Conservation (phyloP, 2,329 filamentous ascomycete genomes). For the Diaporthe eres region DNA sequence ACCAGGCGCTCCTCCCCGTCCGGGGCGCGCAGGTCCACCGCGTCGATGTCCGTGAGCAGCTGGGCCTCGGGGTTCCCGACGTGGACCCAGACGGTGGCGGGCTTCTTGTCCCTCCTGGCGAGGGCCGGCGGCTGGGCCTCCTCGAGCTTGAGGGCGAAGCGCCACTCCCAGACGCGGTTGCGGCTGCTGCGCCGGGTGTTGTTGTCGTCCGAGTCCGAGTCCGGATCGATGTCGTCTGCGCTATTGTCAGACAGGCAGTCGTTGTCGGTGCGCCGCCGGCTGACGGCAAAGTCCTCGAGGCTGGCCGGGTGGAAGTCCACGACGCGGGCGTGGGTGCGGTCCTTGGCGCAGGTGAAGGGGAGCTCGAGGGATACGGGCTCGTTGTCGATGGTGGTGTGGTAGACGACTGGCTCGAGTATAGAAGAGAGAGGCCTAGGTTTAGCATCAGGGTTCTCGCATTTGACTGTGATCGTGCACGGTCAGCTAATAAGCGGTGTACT, state of each 20-base stretch:
- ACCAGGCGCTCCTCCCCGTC: conserved; percentile 57
- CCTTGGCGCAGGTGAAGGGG: conserved; percentile 82
- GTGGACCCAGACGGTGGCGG: conserved; percentile 73
- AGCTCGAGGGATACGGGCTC: conserved; percentile 58
- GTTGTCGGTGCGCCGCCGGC: conserved; percentile 61
- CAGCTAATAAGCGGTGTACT: neutral
- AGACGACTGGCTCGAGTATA: conserved; percentile 55
- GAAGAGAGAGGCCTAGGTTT: conserved; percentile 53
- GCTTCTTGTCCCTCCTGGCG: conserved; percentile 49
- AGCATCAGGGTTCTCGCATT: conserved; percentile 60
- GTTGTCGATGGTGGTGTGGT: conserved; percentile 60
- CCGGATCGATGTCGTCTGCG: conserved; percentile 50
- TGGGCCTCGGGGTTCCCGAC: conserved; percentile 73
- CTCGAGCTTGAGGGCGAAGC: conserved; percentile 84
- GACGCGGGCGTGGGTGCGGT: conserved; percentile 79
- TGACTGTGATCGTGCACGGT: conserved; percentile 53
- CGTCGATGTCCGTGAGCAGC: conserved; percentile 63
- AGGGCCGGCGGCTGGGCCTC: conserved; percentile 62
- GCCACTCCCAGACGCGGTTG: conserved; percentile 80
- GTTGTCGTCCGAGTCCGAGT: conserved; percentile 42
- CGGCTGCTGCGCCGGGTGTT: conserved; percentile 49
- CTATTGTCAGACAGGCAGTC: conserved; percentile 64
- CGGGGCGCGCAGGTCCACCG: conserved; percentile 69
- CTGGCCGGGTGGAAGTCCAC: conserved; percentile 82
- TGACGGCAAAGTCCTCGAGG: conserved; percentile 78